Percentiles rank a stretch among this genome's conserved stretches.
Conservation (phyloP, 31 red algal genomes). For the Asparagopsis taxiformis region DNA sequence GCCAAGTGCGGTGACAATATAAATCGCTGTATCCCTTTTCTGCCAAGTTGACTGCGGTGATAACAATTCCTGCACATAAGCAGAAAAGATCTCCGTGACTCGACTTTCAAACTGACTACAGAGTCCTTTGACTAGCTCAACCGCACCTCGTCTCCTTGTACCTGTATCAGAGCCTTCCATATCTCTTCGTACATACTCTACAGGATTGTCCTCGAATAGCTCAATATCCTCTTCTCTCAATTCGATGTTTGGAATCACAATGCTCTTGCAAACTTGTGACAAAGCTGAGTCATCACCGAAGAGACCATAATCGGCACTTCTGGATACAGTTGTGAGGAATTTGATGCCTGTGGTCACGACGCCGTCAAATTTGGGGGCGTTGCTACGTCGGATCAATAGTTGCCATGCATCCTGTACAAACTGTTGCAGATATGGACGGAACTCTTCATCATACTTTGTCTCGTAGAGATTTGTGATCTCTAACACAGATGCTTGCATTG, state of each 20-base stretch:
- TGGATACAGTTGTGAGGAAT: slow-evolving; percentile 85
- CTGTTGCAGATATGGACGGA: slow-evolving; percentile 78
- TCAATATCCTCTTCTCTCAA: slow-evolving; percentile 90
- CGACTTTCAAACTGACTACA: slow-evolving; percentile 72
- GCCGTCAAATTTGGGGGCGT: slow-evolving; percentile 73
- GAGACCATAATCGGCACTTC: slow-evolving; percentile 69
- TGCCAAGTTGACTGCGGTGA: slow-evolving; percentile 76
- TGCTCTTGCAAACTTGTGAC: slow-evolving; percentile 73
- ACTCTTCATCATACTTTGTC: slow-evolving; percentile 97
- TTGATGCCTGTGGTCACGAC: slow-evolving; percentile 91
- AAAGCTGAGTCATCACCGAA: slow-evolving; percentile 62
- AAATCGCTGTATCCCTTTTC: slow-evolving; percentile 84
- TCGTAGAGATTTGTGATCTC: slow-evolving; percentile 85
- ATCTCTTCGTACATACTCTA: slow-evolving; percentile 93
- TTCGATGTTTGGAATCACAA: slow-evolving; percentile 95
- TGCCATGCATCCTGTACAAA: slow-evolving; percentile 76
- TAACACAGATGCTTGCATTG: slow-evolving; percentile 70
- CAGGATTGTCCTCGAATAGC: slow-evolving; percentile 94
- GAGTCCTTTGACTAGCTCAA: slow-evolving; percentile 92
- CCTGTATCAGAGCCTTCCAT: slow-evolving; percentile 96
- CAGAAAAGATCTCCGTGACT: slow-evolving; percentile 78
- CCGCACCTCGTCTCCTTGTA: slow-evolving; percentile 77
- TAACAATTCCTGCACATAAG: slow-evolving; percentile 72
- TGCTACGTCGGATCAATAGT: slow-evolving; percentile 74
- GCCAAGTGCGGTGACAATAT: slow-evolving; percentile 93